Base-by-base conservation (phyloP, 306 rosid species). In the Cucurbita pepo region DNA sequence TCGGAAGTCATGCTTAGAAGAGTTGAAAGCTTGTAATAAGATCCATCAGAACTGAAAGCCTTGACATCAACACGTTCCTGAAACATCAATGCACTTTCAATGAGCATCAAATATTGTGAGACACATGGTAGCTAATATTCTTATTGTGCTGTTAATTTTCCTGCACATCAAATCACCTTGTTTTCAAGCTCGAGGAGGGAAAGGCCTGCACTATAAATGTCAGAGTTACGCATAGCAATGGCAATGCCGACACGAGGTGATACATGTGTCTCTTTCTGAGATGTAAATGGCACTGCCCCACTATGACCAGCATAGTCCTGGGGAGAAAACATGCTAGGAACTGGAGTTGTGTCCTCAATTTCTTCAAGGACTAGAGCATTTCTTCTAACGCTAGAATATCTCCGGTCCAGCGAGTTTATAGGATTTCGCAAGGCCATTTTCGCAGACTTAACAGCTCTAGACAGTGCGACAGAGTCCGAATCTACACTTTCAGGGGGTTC, bases 291-390 rank as follows among this genome's bases (percentile, higher is more conserved):
- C 10, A 82, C 45, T 75, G 60, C 79, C 44, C 97, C 96, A 65
- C 88, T 86, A 62, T 86, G 93, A 50, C 88, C 78, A 62, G 81
- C 83, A 77, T 85, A 86, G 79, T 91, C 91, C 77, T 89, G 99
- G 25, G 99, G 96, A 62, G 99, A 94, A 78, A 94, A 91, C 99
- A 94, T 94, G 78, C 87, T 85, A 51, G 99, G 97, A 80, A 86
- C 80, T 19, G 95, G 96, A 76, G 86, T 89, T 56, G 69, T 87
- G 76, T 94, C 97, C 79, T 94, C 99, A 82, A 94, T 85, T 73
- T 73, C 85, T 84, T 94, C 97, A 64, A 94, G 91, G 15, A 91
- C 96, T 83, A 89, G 95, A 53, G 82, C 83, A 72, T 78, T 85
- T 78, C 87, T 84, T 75, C 92, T 87, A 47, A 86, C 64, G 56